Evolutionary conservation across 164 flowering plant genomes (phyloP).

Genomic region (Liriodendron chinense): DNA sequence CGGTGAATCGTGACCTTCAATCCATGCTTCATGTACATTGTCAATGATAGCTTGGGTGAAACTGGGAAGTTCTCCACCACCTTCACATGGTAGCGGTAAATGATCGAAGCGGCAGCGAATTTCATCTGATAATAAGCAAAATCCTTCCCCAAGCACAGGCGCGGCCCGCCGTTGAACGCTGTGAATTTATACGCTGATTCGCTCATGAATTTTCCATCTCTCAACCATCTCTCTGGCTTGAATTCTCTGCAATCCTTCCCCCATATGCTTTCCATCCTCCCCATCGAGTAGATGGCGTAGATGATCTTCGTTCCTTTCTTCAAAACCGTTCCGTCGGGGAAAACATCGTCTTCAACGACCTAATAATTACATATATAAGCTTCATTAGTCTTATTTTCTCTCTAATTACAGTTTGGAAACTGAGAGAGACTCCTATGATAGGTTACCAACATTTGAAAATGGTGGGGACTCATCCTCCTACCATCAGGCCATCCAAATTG

Average conservation of each 20-base stretch:
- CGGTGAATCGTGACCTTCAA: constrained; percentile 60
- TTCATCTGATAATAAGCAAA: constrained; percentile 96
- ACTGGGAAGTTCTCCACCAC: constrained; percentile 67
- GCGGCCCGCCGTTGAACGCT: constrained; percentile 93
- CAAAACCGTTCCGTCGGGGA: constrained; percentile 80
- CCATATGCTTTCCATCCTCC: constrained; percentile 82
- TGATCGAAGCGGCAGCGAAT: constrained; percentile 66
- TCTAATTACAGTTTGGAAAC: background rate
- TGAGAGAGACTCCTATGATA: too few species aligned
- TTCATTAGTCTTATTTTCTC: background rate
- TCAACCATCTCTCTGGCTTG: constrained; percentile 91
- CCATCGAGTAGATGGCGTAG: constrained; percentile 89
- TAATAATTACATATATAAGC: constrained; percentile 9
- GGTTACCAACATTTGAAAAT: background rate
- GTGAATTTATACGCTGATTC: constrained; percentile 92
- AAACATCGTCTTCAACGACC: constrained; percentile 78
- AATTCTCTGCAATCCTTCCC: constrained; percentile 75
- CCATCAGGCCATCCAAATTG: too few species aligned
- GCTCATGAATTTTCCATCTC: constrained; percentile 75
- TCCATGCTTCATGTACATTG: constrained; percentile 96
- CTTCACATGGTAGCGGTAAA: constrained; percentile 57
- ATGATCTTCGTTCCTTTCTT: constrained; percentile 86
- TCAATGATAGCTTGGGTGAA: constrained; percentile 73
- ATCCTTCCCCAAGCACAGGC: constrained; percentile 92
- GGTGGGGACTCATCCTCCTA: background rate